Evolutionary conservation across 306 rosid species (phyloP).

Genomic region (Quercus agrifolia): DNA sequence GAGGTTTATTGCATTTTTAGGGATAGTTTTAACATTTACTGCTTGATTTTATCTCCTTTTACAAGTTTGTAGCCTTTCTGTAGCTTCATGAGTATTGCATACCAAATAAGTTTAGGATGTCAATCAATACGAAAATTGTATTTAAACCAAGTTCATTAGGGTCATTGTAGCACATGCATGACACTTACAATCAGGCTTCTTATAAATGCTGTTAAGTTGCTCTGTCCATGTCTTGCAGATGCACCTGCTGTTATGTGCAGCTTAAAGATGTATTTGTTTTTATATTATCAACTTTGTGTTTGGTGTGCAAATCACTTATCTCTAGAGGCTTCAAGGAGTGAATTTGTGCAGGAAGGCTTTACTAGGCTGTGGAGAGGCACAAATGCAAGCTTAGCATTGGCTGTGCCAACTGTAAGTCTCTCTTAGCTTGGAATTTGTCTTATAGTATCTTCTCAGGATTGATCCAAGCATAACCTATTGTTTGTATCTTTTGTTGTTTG

Average conservation of each 20-base stretch:
- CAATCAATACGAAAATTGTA: background rate
- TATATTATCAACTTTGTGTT: background rate
- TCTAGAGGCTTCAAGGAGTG: constrained; percentile 37
- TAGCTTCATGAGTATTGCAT: background rate
- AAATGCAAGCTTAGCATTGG: constrained; percentile 81
- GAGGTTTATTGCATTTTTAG: background rate
- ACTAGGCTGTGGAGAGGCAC: constrained; percentile 93
- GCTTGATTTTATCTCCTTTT: background rate
- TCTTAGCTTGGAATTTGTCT: constrained; percentile 5
- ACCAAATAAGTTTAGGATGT: background rate
- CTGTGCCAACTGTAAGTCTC: constrained; percentile 87
- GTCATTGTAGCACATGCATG: background rate
- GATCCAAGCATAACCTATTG: background rate
- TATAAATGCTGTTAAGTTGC: background rate
- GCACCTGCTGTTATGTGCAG: background rate
- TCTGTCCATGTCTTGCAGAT: constrained; percentile 3
- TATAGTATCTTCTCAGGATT: constrained; percentile 6
- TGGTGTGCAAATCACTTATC: constrained; percentile 18
- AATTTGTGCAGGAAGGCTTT: constrained; percentile 89
- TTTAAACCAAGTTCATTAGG: background rate
- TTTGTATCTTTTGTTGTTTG: constrained; percentile 7
- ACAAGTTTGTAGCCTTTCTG: background rate
- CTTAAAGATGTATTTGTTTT: background rate
- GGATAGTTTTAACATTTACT: background rate
- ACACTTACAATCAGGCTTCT: background rate